Conservation (phyloP, 2,329 filamentous ascomycete genomes). For the Talaromyces sp. region DNA sequence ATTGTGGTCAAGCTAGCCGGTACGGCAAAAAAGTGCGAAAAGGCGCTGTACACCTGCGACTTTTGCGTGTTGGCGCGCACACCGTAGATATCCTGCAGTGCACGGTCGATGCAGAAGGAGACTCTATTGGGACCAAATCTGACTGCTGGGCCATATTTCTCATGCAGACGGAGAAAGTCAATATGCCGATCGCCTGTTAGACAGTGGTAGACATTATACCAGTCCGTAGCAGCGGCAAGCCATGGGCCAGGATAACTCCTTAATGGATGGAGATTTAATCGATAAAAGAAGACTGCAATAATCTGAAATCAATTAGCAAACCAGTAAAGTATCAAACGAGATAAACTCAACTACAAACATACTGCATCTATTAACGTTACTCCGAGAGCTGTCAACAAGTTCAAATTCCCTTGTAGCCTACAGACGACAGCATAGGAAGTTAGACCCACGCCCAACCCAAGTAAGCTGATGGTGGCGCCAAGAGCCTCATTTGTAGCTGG, state of each 20-base stretch:
- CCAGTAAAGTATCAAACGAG: neutral
- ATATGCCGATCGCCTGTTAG: conserved; percentile 23
- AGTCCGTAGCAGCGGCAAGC: conserved; percentile 53
- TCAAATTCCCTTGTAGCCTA: neutral
- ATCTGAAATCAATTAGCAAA: neutral
- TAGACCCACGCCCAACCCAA: neutral
- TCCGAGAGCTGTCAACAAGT: neutral
- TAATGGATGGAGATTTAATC: conserved; percentile 48
- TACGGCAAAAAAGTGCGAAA: conserved; percentile 29
- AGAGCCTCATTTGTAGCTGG: neutral
- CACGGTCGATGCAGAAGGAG: neutral
- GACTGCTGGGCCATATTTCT: conserved; percentile 53
- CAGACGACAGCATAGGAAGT: neutral
- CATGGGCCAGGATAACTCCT: conserved; percentile 61
- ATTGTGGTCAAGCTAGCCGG: conserved; percentile 16
- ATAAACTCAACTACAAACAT: neutral
- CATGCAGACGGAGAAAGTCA: conserved; percentile 20
- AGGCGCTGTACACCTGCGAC: conserved; percentile 44
- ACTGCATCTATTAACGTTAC: neutral
- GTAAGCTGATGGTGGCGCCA: neutral
- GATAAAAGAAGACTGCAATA: neutral
- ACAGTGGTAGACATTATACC: conserved; percentile 31
- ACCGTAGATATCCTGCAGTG: conserved; percentile 39
- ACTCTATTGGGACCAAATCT: conserved; percentile 63
- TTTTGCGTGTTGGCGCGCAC: conserved; percentile 45